Conservation (phyloP, 139 green algal species). For the Microglena sp. region DNA sequence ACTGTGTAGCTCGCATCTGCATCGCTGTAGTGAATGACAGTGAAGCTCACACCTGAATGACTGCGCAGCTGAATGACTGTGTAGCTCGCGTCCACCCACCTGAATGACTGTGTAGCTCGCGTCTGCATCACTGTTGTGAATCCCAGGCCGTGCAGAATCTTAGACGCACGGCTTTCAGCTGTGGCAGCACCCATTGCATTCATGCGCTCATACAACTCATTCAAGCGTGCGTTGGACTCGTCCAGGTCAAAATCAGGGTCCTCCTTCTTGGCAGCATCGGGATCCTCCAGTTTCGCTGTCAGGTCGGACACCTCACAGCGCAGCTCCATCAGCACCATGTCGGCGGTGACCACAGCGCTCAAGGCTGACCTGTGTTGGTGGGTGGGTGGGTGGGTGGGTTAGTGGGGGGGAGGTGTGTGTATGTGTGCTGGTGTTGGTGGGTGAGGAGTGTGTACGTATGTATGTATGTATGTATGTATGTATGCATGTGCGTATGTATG, state of each 20-base stretch:
- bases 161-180: constrained; percentile 85
- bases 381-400: no score
- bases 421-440: no score
- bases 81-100: constrained; percentile 23
- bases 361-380: constrained; percentile 35
- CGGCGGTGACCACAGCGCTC: constrained; percentile 85
- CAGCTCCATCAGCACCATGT: constrained; percentile 88
- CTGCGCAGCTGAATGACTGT: background rate
- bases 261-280: background rate
- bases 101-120: constrained; percentile 68
- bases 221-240: constrained; percentile 46
- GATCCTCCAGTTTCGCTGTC: constrained; percentile 18
- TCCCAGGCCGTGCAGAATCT: constrained; percentile 95
- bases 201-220: constrained; percentile 91
- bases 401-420: no score
- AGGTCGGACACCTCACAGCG: constrained; percentile 71
- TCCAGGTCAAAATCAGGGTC: constrained; percentile 12
- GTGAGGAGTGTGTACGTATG: no score
- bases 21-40: background rate
- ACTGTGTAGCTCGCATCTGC: no score
- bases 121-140: constrained; percentile 87
- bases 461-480: no score
- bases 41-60: background rate
- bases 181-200: constrained; percentile 58
- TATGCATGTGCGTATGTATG: no score